Conservation (phyloP, 805 yeast species). For the Wickerhamomyces silvicola region DNA sequence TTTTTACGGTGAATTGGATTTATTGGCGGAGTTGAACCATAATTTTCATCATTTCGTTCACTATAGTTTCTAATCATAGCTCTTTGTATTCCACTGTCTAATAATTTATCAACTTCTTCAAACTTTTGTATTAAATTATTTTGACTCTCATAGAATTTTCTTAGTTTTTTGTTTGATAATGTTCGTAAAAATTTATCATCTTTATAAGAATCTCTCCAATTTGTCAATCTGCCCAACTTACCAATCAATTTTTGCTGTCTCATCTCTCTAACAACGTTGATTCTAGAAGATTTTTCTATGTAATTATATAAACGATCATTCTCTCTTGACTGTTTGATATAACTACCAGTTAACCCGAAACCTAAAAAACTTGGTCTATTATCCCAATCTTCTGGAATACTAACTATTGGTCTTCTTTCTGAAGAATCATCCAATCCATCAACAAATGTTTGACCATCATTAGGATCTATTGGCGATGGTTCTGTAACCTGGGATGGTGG, state of each 20-base stretch:
- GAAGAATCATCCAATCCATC: background rate
- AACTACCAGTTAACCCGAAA: conserved; percentile 14
- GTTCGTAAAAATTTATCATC: conserved; percentile 20
- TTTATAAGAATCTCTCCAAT: conserved; percentile 32
- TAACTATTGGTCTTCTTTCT: background rate
- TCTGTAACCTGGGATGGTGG: background rate
- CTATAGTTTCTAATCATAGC: conserved; percentile 55
- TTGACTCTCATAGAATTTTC: conserved; percentile 47
- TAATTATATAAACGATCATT: conserved; percentile 17
- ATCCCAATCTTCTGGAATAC: conserved; percentile 1
- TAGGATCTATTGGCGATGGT: background rate
- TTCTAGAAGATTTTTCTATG: conserved; percentile 11
- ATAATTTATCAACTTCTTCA: conserved; percentile 52
- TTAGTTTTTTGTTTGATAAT: conserved; percentile 24
- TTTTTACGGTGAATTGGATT: conserved; percentile 12
- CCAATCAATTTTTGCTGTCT: conserved; percentile 46
- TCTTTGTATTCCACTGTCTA: conserved; percentile 66
- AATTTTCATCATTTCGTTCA: conserved; percentile 16
- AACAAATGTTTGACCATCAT: background rate
- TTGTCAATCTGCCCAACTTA: conserved; percentile 24
- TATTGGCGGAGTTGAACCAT: conserved; percentile 2
- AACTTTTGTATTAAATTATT: conserved; percentile 54
- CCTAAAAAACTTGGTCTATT: conserved; percentile 16
- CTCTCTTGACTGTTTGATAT: conserved; percentile 14
- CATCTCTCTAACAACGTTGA: conserved; percentile 27